phyloP scores from a whole-genome alignment of 2,329 filamentous ascomycete genomes.

The Myrmaecium sp. region DNA sequence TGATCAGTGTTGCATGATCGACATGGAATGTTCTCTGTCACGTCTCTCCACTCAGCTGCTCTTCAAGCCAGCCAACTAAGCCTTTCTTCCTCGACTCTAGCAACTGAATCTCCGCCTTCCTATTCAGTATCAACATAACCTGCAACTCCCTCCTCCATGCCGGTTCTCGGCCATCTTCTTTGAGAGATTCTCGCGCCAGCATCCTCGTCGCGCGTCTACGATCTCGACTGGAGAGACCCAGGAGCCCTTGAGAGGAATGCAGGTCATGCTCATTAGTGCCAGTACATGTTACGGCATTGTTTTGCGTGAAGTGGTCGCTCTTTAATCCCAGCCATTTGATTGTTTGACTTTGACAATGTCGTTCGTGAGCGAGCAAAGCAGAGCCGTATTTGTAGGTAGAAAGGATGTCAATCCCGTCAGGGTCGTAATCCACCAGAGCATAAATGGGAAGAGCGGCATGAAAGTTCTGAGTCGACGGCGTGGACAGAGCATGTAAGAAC shows the following conservation, averaged over 20 bases:
- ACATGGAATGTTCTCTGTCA: too few relatives aligned
- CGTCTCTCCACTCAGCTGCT: conserved; percentile 6
- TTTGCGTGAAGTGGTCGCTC: conserved; percentile 14
- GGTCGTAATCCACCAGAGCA: conserved; percentile 57
- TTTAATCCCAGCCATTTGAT: conserved; percentile 6
- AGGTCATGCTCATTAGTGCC: conserved; percentile 4
- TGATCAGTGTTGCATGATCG: too few relatives aligned
- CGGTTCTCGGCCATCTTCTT: conserved; percentile 16
- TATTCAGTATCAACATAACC: conserved; percentile 53
- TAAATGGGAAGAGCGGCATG: conserved; percentile 32
- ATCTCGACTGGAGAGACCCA: conserved; percentile 39
- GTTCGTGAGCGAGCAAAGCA: conserved; percentile 42
- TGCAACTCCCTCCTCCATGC: conserved; percentile 44
- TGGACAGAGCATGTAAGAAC: conserved; percentile 41
- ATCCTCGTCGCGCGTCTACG: conserved; percentile 39
- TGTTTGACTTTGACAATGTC: background rate
- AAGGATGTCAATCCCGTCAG: conserved; percentile 58
- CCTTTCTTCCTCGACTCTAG: conserved; percentile 31
- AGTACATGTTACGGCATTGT: conserved; percentile 5
- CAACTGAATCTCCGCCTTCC: conserved; percentile 65
- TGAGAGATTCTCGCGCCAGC: conserved; percentile 27
- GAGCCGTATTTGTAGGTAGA: conserved; percentile 59
- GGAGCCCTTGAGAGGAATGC: conserved; percentile 23
- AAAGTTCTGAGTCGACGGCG: conserved; percentile 27
- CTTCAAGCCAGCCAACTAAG: conserved; percentile 14